phyloP scores from a whole-genome alignment of 148 eudicot species.

The Vaccinium corymbosum region DNA sequence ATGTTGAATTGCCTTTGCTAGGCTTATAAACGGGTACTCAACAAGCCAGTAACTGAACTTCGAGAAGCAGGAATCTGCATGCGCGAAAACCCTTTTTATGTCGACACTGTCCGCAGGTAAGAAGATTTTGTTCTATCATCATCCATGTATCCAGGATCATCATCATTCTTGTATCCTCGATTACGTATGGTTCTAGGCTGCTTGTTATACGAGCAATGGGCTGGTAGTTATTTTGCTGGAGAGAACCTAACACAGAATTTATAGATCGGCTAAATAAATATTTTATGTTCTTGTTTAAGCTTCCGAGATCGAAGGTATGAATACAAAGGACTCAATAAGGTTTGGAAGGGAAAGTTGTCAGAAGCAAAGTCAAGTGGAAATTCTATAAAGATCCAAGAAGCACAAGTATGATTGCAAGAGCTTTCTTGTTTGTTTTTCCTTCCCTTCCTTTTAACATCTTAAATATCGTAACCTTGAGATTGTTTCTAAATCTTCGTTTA shows the following conservation, averaged over 20 bases:
- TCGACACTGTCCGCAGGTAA: conserved; percentile 98
- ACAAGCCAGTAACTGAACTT: conserved; percentile 85
- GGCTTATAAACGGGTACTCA: conserved; percentile 93
- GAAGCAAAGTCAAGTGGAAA: conserved; percentile 95
- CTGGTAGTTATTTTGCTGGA: conserved; percentile 5
- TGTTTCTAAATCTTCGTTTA: neutral
- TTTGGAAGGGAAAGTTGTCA: conserved; percentile 90
- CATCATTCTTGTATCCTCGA: too few relatives aligned
- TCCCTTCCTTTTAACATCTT: neutral
- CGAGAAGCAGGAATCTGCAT: conserved; percentile 99
- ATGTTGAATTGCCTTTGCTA: conserved; percentile 22
- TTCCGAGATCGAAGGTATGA: conserved; percentile 99
- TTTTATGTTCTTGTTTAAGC: conserved; percentile 38
- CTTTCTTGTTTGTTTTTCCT: neutral
- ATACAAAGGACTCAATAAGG: conserved; percentile 96
- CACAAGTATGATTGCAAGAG: conserved; percentile 57
- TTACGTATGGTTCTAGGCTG: too few relatives aligned
- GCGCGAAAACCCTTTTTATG: conserved; percentile 97
- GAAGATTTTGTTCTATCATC: conserved; percentile 15
- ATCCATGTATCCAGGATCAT: neutral
- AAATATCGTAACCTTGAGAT: neutral
- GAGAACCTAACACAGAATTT: neutral
- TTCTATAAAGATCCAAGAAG: conserved; percentile 95
- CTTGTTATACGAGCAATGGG: neutral
- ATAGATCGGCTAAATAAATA: neutral